These are phyloP conservation scores for Chenopodium quinoa DNA, from an alignment of 148 eudicot genomes.

Conservation along the genomic window DNA sequence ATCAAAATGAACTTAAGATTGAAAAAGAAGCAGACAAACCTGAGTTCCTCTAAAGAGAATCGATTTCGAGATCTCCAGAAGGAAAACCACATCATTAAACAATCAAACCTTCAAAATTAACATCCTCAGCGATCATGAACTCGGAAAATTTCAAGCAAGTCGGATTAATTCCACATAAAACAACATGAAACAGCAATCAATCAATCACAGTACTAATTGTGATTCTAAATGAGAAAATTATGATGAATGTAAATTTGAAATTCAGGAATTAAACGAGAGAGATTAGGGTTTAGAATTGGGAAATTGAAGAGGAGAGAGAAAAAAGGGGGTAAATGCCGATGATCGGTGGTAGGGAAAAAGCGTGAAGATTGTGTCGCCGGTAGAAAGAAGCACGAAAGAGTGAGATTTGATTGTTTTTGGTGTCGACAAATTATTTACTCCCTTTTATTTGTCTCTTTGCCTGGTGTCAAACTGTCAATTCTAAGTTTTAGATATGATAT, in stretches of 20 bases:
- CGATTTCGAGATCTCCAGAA: conserved; percentile 92
- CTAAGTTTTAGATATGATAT: too few species aligned
- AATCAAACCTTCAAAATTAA: conserved; percentile 31
- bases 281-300: background rate
- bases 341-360: conserved; percentile 5
- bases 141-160: background rate
- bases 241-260: background rate
- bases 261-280: background rate
- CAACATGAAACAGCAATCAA: background rate
- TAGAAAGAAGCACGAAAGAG: conserved; percentile 1
- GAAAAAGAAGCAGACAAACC: conserved; percentile 34
- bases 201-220: background rate
- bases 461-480: too few species aligned
- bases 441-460: background rate
- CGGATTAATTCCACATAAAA: background rate
- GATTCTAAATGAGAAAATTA: background rate
- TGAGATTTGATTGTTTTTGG: conserved; percentile 3
- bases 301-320: background rate
- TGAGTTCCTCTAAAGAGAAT: conserved; percentile 83
- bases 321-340: background rate
- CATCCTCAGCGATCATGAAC: conserved; percentile 31
- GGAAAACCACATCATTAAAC: conserved; percentile 83
- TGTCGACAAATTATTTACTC: background rate
- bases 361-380: conserved; percentile 16
- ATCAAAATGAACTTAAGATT: background rate